Evolutionary conservation across 805 yeast species (phyloP), one percentile per base, ranked within the genome.

Genomic region (Clavispora santaluciae): DNA sequence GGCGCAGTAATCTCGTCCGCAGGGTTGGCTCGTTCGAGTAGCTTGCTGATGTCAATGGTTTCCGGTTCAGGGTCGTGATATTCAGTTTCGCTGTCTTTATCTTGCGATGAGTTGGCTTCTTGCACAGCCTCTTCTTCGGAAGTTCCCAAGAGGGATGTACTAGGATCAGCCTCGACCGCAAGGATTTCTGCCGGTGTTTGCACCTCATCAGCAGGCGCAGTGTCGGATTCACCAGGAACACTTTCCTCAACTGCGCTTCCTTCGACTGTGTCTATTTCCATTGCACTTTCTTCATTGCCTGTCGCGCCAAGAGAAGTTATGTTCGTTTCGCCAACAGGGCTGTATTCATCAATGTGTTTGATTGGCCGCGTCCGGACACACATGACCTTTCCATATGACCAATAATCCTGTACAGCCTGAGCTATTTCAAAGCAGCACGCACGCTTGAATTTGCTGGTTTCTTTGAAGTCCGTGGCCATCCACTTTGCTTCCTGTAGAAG

Each of bases 381-480:
- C 16, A 74, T 75, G 6, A 58, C 63, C 55, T 79, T 80, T 0
- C 96, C 96, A 50, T 74, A 77, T 1, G 55, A 67, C 95, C 95
- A 87, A 57, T 80, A 88, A 45, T 86, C 95, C 55, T 67, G 62
- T 2, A 91, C 75, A 0, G 89, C 84, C 44, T 78, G 81, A 0
- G 96, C 84, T 23, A 90, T 64, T 33, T 72, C 68, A 9, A 78
- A 73, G 56, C 93, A 84, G 40, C 83, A 75, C 1, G 88, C 86
- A 43, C 79, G 66, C 56, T 83, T 87, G 56, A 73, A 78, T 55
- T 86, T 83, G 15, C 79, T 58, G 26, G 76, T 80, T 56, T 89
- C 95, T 40, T 73, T 76, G 51, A 82, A 80, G 54, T 89, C 96
- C 1, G 76, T 70, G 6, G 88, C 78, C 79, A 89, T 73, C 95